These are phyloP conservation scores for Aphanomyces invadans DNA, from an alignment of 352 stramenopile genomes.

Conservation along the genomic window DNA sequence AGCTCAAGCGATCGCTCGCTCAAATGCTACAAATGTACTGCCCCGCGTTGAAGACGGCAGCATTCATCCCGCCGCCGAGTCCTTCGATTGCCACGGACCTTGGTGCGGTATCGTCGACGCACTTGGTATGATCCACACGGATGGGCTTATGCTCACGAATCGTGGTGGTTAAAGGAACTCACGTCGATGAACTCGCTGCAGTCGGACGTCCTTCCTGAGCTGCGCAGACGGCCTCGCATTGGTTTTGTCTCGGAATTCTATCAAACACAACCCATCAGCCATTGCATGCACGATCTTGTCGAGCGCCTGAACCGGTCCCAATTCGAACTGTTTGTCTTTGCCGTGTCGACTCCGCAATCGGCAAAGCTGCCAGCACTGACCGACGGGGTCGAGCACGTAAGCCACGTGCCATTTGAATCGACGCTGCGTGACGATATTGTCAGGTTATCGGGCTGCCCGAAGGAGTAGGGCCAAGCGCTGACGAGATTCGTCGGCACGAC, in stretches of 20 bases:
- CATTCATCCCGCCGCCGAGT: background rate
- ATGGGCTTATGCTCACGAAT: too few relatives aligned
- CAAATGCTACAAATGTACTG: background rate
- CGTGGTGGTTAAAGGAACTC: too few relatives aligned
- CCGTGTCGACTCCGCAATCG: slow-evolving; percentile 48
- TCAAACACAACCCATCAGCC: slow-evolving; percentile 38
- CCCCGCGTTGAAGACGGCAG: background rate
- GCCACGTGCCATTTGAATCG: background rate
- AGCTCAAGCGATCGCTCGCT: slow-evolving; percentile 8
- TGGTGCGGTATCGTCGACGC: background rate
- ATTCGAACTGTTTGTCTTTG: slow-evolving; percentile 68
- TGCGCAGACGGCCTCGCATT: slow-evolving; percentile 35
- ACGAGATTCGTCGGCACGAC: slow-evolving; percentile 42
- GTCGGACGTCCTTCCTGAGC: background rate
- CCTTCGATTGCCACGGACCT: background rate
- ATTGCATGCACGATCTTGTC: slow-evolving; percentile 62
- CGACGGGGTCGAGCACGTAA: slow-evolving; percentile 46
- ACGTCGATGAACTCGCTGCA: too few relatives aligned
- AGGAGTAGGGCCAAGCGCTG: slow-evolving; percentile 36
- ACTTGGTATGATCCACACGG: background rate
- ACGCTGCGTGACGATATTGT: background rate
- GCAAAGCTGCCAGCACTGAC: slow-evolving; percentile 31
- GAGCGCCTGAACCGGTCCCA: slow-evolving; percentile 41
- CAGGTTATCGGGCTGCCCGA: slow-evolving; percentile 50
- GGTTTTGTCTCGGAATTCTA: slow-evolving; percentile 64